phyloP scores from a whole-genome alignment of 2,329 filamentous ascomycete genomes.

The Lizonia empirigonia region DNA sequence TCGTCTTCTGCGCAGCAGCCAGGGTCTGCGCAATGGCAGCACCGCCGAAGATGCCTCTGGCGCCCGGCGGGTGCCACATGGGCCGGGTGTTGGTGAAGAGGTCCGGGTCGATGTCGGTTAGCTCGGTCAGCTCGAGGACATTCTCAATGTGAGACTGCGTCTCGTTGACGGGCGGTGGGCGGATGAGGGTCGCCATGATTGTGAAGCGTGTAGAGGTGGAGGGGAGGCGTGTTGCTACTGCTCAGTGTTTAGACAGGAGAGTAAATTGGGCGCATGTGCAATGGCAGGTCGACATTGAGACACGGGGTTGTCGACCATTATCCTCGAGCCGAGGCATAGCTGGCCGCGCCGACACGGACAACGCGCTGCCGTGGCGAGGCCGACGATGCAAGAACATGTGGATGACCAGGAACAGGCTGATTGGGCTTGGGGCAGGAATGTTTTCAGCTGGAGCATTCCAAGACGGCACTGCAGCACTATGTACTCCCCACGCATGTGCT shows the following conservation, averaged over 20 bases:
- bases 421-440: no score
- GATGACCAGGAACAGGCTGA: not conserved
- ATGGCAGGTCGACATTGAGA: not conserved
- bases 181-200: constrained; percentile 66
- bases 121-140: constrained; percentile 81
- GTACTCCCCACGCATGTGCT: no score
- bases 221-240: not conserved
- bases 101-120: constrained; percentile 77
- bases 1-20: constrained; percentile 84
- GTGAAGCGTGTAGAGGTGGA: not conserved
- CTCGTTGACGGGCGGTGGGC: constrained; percentile 73
- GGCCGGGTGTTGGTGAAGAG: constrained; percentile 94
- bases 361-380: constrained; percentile 3
- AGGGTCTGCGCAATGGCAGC: constrained; percentile 92
- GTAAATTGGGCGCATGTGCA: constrained; percentile 9
- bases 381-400: not conserved
- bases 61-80: constrained; percentile 89
- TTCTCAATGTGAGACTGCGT: constrained; percentile 85
- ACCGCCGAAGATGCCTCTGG: constrained; percentile 91
- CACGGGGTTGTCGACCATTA: constrained; percentile 9
- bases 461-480: no score
- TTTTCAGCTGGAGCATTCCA: no score
- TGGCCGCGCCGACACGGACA: constrained; percentile 10
- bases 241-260: constrained; percentile 2
- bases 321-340: constrained; percentile 32